A percentile compares a stretch with the other conserved stretches of the same genome.
These are phyloP conservation scores for Gymnopilus junonius DNA, from an alignment of 768 basidiomycete genomes.

Conservation along the genomic window DNA sequence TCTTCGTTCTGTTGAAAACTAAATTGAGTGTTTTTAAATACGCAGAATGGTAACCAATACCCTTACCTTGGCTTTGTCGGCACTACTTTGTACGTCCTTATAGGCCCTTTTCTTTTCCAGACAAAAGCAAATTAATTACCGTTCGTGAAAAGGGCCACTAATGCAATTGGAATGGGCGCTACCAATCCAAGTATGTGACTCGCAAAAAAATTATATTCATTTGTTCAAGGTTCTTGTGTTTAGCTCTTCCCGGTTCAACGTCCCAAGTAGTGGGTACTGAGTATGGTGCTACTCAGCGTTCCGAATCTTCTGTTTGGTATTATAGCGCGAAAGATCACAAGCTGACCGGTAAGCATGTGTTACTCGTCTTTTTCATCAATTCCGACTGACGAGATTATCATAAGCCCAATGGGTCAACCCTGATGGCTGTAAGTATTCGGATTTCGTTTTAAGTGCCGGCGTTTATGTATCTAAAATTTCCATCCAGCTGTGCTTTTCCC, in stretches of 20 bases:
- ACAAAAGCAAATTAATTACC: no score
- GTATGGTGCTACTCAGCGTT: background rate
- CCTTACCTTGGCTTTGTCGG: constrained; percentile 12
- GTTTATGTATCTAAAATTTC: background rate
- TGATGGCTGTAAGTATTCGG: background rate
- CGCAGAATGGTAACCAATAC: background rate
- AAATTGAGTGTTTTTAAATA: background rate
- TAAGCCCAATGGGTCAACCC: constrained; percentile 15
- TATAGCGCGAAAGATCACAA: background rate
- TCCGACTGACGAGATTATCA: background rate
- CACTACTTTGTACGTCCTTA: constrained; percentile 4
- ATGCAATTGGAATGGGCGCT: background rate
- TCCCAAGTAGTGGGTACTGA: constrained; percentile 2
- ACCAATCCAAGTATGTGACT: constrained; percentile 12
- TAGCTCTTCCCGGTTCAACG: constrained; percentile 4
- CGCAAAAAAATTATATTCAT: background rate
- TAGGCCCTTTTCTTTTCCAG: no score
- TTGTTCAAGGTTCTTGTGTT: background rate
- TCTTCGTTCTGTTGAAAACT: background rate
- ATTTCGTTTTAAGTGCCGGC: no score
- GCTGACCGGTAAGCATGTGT: constrained; percentile 5
- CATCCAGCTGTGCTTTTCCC: background rate
- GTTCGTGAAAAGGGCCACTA: background rate
- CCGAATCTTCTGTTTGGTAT: constrained; percentile 11
- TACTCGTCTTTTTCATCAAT: no score